A percentile compares a stretch with the other conserved stretches of the same genome.
phyloP scores from a whole-genome alignment of 768 basidiomycete species.

The Podaxis pistillaris region DNA sequence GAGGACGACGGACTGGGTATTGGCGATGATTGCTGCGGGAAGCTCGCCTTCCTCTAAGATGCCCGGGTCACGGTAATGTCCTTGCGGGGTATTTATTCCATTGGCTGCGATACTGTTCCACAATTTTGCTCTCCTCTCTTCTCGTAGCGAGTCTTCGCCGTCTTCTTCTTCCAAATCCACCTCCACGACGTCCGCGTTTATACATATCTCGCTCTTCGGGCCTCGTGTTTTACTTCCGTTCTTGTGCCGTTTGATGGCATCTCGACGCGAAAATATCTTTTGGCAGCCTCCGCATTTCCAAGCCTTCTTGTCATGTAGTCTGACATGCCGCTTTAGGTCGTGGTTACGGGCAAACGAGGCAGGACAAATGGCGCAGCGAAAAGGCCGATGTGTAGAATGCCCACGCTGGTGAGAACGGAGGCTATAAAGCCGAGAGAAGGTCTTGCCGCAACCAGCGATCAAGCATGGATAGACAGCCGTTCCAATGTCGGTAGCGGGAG shows the following conservation, averaged over 20 bases:
- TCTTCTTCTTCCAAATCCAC: slow-evolving; percentile 47
- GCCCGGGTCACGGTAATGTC: slow-evolving; percentile 26
- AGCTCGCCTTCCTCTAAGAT: slow-evolving; percentile 64
- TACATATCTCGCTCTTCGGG: slow-evolving; percentile 50
- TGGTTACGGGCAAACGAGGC: slow-evolving; percentile 79
- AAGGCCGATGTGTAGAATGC: slow-evolving; percentile 65
- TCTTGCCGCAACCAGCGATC: slow-evolving; percentile 61
- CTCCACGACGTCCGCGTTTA: slow-evolving; percentile 59
- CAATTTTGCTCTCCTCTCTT: slow-evolving; percentile 59
- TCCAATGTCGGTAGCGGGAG: slow-evolving; percentile 48
- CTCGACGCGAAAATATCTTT: slow-evolving; percentile 73
- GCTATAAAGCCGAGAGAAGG: slow-evolving; percentile 65
- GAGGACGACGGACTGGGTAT: slow-evolving; percentile 51
- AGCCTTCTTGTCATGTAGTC: slow-evolving; percentile 68
- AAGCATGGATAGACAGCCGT: slow-evolving; percentile 82
- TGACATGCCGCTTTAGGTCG: slow-evolving; percentile 76
- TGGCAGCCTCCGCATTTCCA: slow-evolving; percentile 75
- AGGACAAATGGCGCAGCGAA: slow-evolving; percentile 61
- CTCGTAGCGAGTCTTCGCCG: slow-evolving; percentile 45
- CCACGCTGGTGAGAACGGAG: slow-evolving; percentile 71
- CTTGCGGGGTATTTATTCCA: slow-evolving; percentile 18
- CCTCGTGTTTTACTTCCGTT: slow-evolving; percentile 54
- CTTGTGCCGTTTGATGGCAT: slow-evolving; percentile 79
- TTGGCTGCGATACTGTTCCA: slow-evolving; percentile 48
- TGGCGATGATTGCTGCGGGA: slow-evolving; percentile 42